Conservation (phyloP, 495 filamentous ascomycete genomes). For the Daldinia grandis region DNA sequence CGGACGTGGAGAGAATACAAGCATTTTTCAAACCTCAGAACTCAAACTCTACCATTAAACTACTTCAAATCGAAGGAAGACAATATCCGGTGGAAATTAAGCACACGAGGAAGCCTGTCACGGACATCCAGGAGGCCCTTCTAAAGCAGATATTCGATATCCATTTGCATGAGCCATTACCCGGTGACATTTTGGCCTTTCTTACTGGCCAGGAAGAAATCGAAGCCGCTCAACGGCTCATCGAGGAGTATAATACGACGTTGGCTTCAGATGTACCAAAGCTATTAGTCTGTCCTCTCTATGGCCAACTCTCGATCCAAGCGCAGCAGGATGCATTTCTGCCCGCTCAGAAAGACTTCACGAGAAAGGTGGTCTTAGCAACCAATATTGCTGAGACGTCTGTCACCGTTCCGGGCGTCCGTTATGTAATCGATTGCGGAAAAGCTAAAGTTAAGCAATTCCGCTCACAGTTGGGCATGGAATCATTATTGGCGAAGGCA, state of each 20-base stretch:
- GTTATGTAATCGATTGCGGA: conserved; percentile 90
- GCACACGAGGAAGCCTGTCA: conserved; percentile 78
- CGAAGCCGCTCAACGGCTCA: conserved; percentile 77
- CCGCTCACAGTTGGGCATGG: conserved; percentile 81
- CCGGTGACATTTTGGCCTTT: conserved; percentile 94
- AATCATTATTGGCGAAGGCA: conserved; percentile 88
- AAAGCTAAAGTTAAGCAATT: conserved; percentile 96
- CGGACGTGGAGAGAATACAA: conserved; percentile 79
- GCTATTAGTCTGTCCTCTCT: conserved; percentile 59
- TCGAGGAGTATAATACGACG: conserved; percentile 77
- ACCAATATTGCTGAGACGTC: conserved; percentile 99
- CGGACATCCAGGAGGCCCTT: conserved; percentile 83
- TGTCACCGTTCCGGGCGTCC: conserved; percentile 92
- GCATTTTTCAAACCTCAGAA: conserved; percentile 69
- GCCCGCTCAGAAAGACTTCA: conserved; percentile 72
- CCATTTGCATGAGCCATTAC: conserved; percentile 84
- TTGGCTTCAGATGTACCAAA: conserved; percentile 80
- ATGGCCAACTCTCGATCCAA: conserved; percentile 65
- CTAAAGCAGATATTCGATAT: conserved; percentile 89
- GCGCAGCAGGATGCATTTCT: conserved; percentile 88
- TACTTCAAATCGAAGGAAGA: conserved; percentile 83
- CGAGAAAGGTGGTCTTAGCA: conserved; percentile 87
- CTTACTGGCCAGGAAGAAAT: conserved; percentile 94
- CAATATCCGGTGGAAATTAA: conserved; percentile 85
- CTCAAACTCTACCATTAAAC: conserved; percentile 45